phyloP scores from a whole-genome alignment of 2,329 filamentous ascomycete species.

The Ascocoryne sarcoides region DNA sequence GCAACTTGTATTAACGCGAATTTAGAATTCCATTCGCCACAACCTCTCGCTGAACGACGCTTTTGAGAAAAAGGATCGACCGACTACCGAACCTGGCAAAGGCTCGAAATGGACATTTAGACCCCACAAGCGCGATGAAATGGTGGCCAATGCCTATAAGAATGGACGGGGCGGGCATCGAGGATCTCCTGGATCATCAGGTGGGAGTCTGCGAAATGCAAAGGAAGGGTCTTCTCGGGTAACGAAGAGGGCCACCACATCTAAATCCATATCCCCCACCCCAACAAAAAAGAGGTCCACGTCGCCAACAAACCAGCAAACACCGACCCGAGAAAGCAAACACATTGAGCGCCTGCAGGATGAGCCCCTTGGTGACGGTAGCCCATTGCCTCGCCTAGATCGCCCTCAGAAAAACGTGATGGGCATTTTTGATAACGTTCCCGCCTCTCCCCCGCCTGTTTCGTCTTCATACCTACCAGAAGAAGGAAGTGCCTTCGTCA shows the following conservation, averaged over 20 bases:
- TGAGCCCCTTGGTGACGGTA: constrained; percentile 40
- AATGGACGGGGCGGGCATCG: constrained; percentile 55
- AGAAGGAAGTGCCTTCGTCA: constrained; percentile 54
- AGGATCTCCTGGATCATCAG: constrained; percentile 62
- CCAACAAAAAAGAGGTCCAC: background rate
- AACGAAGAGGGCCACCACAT: background rate
- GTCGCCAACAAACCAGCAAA: constrained; percentile 35
- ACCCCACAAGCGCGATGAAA: constrained; percentile 75
- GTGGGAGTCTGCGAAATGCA: constrained; percentile 26
- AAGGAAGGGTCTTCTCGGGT: constrained; percentile 47
- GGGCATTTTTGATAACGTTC: constrained; percentile 40
- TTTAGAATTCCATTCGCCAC: constrained; percentile 87
- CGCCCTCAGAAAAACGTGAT: constrained; percentile 35
- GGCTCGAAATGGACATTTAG: constrained; percentile 99
- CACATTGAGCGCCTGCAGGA: constrained; percentile 25
- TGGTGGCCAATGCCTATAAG: constrained; percentile 50
- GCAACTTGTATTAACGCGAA: constrained; percentile 1
- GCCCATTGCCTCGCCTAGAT: constrained; percentile 51
- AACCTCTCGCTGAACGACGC: constrained; percentile 92
- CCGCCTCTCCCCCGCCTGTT: constrained; percentile 48
- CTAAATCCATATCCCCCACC: constrained; percentile 39
- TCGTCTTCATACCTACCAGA: constrained; percentile 56
- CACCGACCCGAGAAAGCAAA: constrained; percentile 44
- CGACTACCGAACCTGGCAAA: constrained; percentile 92
- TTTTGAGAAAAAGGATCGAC: constrained; percentile 86